A percentile compares a stretch with the other conserved stretches of the same genome.
These are phyloP conservation scores for Hibiscus mutabilis DNA, from an alignment of 345 rosid species.

Conservation along the genomic window DNA sequence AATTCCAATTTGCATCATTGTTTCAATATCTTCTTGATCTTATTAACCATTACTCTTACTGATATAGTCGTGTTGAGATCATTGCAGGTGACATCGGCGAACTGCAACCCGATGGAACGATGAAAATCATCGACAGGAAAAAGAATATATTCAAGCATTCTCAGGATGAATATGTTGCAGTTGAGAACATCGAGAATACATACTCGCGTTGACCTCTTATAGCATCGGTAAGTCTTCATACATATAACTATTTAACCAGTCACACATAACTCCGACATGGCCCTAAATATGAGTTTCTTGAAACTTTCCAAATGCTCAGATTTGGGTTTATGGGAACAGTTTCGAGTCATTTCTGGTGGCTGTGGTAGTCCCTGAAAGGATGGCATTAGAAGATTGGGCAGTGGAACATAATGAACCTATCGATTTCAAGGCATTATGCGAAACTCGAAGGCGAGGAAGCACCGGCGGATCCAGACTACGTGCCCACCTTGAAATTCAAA, in stretches of 20 bases:
- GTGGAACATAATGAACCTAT: slow-evolving; percentile 28
- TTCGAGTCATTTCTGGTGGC: slow-evolving; percentile 90
- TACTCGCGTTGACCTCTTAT: slow-evolving; percentile 65
- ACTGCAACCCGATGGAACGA: slow-evolving; percentile 74
- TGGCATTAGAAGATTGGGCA: slow-evolving; percentile 83
- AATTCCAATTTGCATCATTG: not conserved
- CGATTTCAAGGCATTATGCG: slow-evolving; percentile 65
- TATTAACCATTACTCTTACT: not conserved
- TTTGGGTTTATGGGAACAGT: slow-evolving; percentile 94
- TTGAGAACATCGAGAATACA: slow-evolving; percentile 69
- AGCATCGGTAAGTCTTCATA: slow-evolving; percentile 47
- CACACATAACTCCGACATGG: not conserved
- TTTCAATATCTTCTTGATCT: not conserved
- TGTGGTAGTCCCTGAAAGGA: slow-evolving; percentile 68
- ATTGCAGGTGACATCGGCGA: slow-evolving; percentile 85
- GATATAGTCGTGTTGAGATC: not conserved
- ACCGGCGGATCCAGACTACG: too few species aligned
- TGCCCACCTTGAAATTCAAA: too few species aligned
- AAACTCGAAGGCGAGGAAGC: slow-evolving; percentile 57
- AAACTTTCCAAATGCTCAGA: slow-evolving; percentile 28
- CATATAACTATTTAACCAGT: not conserved
- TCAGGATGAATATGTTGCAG: slow-evolving; percentile 95
- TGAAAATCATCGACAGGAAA: slow-evolving; percentile 90
- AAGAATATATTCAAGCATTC: slow-evolving; percentile 95
- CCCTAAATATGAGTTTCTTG: not conserved